phyloP scores from a whole-genome alignment of 129 eudicot species.

The Flaveria brownii region DNA sequence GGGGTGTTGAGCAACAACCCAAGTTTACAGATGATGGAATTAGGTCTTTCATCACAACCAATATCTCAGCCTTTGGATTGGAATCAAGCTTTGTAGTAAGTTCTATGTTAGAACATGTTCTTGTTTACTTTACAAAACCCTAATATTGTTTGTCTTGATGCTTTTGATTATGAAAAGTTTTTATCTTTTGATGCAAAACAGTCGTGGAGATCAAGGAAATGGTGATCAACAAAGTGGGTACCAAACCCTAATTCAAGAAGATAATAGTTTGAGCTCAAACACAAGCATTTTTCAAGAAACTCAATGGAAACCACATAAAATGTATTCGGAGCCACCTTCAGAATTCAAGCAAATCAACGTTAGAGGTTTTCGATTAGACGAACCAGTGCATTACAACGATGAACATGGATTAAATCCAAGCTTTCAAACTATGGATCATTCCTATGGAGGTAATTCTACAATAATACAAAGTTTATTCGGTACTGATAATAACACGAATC shows the following conservation, averaged over 20 bases:
- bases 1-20: conserved; percentile 36
- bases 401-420: conserved; percentile 37
- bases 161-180: conserved; percentile 5
- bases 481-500: conserved; percentile 52
- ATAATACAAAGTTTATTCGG: conserved; percentile 56
- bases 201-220: conserved; percentile 60
- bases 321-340: conserved; percentile 35
- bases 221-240: conserved; percentile 56
- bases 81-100: conserved; percentile 80
- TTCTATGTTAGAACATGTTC: conserved; percentile 23
- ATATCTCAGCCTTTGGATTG: conserved; percentile 58
- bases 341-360: conserved; percentile 41
- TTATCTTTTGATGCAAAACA: conserved; percentile 18
- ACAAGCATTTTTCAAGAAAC: conserved; percentile 46
- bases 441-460: conserved; percentile 42
- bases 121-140: conserved; percentile 29
- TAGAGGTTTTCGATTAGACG: conserved; percentile 53
- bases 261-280: conserved; percentile 50
- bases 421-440: conserved; percentile 58
- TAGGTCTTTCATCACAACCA: conserved; percentile 78
- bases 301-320: conserved; percentile 57
- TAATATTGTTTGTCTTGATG: conserved; percentile 5
- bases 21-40: conserved; percentile 66
- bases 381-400: conserved; percentile 29
- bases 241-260: conserved; percentile 63